These are phyloP conservation scores for Ampelomyces quisqualis DNA, from an alignment of 2,329 filamentous ascomycete species.

Conservation along the genomic window DNA sequence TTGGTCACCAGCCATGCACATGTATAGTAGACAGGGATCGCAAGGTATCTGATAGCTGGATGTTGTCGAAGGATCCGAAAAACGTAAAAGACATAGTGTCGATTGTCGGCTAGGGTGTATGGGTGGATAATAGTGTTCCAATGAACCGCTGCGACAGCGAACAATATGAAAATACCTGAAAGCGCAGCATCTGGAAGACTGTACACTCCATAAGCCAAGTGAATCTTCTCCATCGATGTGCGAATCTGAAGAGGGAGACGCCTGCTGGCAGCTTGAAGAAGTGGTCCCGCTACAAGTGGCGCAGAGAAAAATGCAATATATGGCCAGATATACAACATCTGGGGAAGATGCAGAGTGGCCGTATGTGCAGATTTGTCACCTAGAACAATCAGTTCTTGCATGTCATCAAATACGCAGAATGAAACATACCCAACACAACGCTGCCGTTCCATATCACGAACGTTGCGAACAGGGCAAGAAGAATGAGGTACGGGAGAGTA, in stretches of 20 bases:
- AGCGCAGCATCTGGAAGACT: slow-evolving; percentile 16
- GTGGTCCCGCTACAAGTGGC: slow-evolving; percentile 66
- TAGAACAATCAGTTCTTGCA: slow-evolving; percentile 39
- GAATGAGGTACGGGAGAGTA: slow-evolving; percentile 56
- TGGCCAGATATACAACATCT: slow-evolving; percentile 95
- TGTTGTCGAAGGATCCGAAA: slow-evolving; percentile 78
- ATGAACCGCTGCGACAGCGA: slow-evolving; percentile 58
- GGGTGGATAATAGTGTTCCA: slow-evolving; percentile 94
- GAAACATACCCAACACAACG: slow-evolving; percentile 74
- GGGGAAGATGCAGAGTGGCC: slow-evolving; percentile 81
- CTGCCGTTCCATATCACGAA: slow-evolving; percentile 89
- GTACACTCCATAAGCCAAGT: slow-evolving; percentile 8
- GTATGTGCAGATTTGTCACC: slow-evolving; percentile 94
- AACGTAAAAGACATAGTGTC: slow-evolving; percentile 96
- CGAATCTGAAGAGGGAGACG: slow-evolving; percentile 19
- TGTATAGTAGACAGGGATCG: slow-evolving; percentile 68
- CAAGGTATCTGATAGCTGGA: slow-evolving; percentile 63
- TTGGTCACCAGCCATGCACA: slow-evolving; percentile 69
- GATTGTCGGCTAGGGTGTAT: slow-evolving; percentile 93
- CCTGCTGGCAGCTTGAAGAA: slow-evolving; percentile 46
- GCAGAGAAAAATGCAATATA: slow-evolving; percentile 87
- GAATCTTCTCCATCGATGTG: slow-evolving; percentile 4
- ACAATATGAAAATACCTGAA: slow-evolving; percentile 34
- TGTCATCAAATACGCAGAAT: background rate
- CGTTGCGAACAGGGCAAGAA: slow-evolving; percentile 66